A percentile compares a stretch with the other conserved stretches of the same genome.
Evolutionary conservation across 805 yeast genomes (phyloP).

Genomic region (Candida andamanensis): DNA sequence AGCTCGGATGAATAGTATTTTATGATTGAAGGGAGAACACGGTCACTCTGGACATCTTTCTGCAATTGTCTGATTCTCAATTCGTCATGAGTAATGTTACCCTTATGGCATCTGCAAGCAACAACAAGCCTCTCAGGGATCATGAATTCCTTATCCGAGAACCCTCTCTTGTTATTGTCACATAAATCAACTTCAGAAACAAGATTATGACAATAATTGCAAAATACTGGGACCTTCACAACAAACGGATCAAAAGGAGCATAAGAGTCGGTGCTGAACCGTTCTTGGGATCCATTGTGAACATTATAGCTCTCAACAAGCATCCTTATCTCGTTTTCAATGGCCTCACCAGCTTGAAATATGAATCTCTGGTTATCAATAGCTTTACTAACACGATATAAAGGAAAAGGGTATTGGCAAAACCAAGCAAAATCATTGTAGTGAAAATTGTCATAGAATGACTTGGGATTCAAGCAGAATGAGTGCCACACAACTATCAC

Average conservation of each 20-base stretch:
- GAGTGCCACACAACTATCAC: constrained; percentile 20
- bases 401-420: constrained; percentile 3
- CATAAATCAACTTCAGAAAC: constrained; percentile 1
- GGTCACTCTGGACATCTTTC: background rate
- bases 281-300: constrained; percentile 1
- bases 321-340: no score
- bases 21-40: background rate
- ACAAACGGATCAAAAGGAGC: constrained; percentile 4
- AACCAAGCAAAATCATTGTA: constrained; percentile 10
- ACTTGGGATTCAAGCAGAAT: constrained; percentile 15
- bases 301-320: constrained; percentile 1
- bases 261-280: constrained; percentile 4
- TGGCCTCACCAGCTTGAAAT: constrained; percentile 2
- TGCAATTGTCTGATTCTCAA: constrained; percentile 15
- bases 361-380: constrained; percentile 8
- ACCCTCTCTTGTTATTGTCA: constrained; percentile 4
- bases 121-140: background rate
- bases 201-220: constrained; percentile 11
- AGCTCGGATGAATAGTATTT: constrained; percentile 4
- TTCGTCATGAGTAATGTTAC: constrained; percentile 15
- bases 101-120: constrained; percentile 12
- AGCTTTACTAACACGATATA: constrained; percentile 4
- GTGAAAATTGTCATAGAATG: constrained; percentile 12
- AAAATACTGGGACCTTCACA: constrained; percentile 5
- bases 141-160: constrained; percentile 7